phyloP scores from a whole-genome alignment of 192 early-diverging fungal species.

The Rhizophagus sp. region DNA sequence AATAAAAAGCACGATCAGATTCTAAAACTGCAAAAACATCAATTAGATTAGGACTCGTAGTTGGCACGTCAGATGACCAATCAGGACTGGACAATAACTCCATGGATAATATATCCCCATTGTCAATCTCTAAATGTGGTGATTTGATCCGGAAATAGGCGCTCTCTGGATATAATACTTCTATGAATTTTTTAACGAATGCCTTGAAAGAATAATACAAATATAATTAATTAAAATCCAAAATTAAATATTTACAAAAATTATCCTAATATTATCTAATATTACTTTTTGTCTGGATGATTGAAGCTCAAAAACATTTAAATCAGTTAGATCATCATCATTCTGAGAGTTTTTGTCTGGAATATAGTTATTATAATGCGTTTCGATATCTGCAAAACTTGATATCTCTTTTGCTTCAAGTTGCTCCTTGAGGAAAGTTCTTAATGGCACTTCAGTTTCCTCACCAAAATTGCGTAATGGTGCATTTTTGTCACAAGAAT shows the following conservation, averaged over 20 bases:
- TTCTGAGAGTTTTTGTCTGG: not conserved
- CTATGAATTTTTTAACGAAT: constrained; percentile 31
- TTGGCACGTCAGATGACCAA: not conserved
- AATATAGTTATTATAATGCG: constrained; percentile 11
- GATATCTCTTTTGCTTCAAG: constrained; percentile 3
- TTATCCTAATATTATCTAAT: not conserved
- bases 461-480: constrained; percentile 14
- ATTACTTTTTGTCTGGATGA: constrained; percentile 16
- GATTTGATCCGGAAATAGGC: constrained; percentile 16
- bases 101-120: constrained; percentile 34
- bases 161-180: constrained; percentile 32
- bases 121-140: constrained; percentile 5
- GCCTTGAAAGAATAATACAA: constrained; percentile 1
- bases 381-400: constrained; percentile 22
- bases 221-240: not conserved
- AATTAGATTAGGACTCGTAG: constrained; percentile 37
- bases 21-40: constrained; percentile 55
- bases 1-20: constrained; percentile 52
- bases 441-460: not conserved
- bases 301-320: not conserved
- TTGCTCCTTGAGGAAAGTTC: constrained; percentile 30
- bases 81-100: constrained; percentile 1
- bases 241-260: not conserved
- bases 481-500: not conserved
- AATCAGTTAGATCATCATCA: not conserved